These are phyloP conservation scores for Pseudogymnoascus sp. DNA, from an alignment of 2,329 filamentous ascomycete genomes.

Conservation along the genomic window DNA sequence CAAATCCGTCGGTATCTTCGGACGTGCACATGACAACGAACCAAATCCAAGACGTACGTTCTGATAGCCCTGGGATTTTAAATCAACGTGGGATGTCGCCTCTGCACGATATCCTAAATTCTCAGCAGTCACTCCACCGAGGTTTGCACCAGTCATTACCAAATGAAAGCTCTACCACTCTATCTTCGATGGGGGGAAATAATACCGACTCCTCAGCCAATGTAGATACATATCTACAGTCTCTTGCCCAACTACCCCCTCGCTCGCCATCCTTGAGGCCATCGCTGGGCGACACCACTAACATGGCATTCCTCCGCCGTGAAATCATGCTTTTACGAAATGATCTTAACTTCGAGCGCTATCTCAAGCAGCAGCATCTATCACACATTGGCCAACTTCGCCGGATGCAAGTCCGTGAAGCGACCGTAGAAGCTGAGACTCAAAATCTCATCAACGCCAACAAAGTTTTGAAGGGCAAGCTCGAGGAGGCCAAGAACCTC, in stretches of 20 bases:
- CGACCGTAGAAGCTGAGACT: slow-evolving; percentile 71
- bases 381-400: slow-evolving; percentile 73
- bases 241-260: slow-evolving; percentile 19
- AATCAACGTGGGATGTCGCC: slow-evolving; percentile 26
- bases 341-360: slow-evolving; percentile 75
- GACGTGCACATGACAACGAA: neutral
- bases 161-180: slow-evolving; percentile 48
- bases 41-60: neutral
- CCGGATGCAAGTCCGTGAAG: slow-evolving; percentile 65
- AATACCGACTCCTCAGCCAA: slow-evolving; percentile 18
- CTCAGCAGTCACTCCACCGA: slow-evolving; percentile 50
- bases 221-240: slow-evolving; percentile 23
- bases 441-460: slow-evolving; percentile 74
- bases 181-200: slow-evolving; percentile 20
- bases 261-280: slow-evolving; percentile 23
- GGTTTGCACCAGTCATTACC: slow-evolving; percentile 46
- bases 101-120: slow-evolving; percentile 52
- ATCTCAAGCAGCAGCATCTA: slow-evolving; percentile 76
- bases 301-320: slow-evolving; percentile 54
- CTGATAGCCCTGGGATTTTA: neutral
- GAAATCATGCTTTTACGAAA: slow-evolving; percentile 71
- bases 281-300: slow-evolving; percentile 30
- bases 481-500: slow-evolving; percentile 63
- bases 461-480: slow-evolving; percentile 61
- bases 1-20: slow-evolving; percentile 5